These are phyloP conservation scores for Starmerella sp. DNA, from an alignment of 805 yeast species.

Conservation along the genomic window DNA sequence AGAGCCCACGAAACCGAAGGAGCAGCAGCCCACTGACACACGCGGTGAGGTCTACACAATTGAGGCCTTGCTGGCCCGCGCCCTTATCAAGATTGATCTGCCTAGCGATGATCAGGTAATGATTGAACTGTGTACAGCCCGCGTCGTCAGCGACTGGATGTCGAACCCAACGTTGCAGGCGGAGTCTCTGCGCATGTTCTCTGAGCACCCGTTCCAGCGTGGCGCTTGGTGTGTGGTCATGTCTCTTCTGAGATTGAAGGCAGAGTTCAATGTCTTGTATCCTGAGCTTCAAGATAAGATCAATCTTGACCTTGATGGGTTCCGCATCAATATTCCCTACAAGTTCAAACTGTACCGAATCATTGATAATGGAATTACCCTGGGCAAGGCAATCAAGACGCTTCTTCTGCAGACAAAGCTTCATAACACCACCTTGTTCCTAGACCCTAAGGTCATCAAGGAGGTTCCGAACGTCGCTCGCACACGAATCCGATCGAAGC, in stretches of 20 bases:
- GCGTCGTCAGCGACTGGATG: conserved; percentile 18
- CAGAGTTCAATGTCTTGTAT: conserved; percentile 14
- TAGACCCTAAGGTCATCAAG: conserved; percentile 24
- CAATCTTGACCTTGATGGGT: conserved; percentile 25
- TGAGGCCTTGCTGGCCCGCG: conserved; percentile 9
- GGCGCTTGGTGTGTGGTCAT: conserved; percentile 32
- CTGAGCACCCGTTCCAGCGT: conserved; percentile 38
- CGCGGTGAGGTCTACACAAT: conserved; percentile 1
- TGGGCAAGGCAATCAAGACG: conserved; percentile 56
- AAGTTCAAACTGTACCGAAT: conserved; percentile 63
- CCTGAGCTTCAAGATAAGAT: conserved; percentile 16
- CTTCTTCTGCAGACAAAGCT: conserved; percentile 26
- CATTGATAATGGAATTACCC: conserved; percentile 65
- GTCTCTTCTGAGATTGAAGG: conserved; percentile 24
- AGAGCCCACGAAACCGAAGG: background rate
- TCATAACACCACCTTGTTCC: conserved; percentile 20
- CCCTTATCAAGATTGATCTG: conserved; percentile 32
- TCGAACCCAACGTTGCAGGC: conserved; percentile 29
- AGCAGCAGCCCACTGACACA: background rate
- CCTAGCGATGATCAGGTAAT: conserved; percentile 40
- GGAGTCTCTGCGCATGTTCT: conserved; percentile 37
- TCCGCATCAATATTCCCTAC: conserved; percentile 46
- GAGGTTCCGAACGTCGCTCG: conserved; percentile 32
- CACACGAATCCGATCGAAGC: conserved; percentile 43
- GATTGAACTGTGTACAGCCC: conserved; percentile 33